Base-by-base conservation (phyloP, 2,329 filamentous ascomycete genomes). In the Didymella sp. region DNA sequence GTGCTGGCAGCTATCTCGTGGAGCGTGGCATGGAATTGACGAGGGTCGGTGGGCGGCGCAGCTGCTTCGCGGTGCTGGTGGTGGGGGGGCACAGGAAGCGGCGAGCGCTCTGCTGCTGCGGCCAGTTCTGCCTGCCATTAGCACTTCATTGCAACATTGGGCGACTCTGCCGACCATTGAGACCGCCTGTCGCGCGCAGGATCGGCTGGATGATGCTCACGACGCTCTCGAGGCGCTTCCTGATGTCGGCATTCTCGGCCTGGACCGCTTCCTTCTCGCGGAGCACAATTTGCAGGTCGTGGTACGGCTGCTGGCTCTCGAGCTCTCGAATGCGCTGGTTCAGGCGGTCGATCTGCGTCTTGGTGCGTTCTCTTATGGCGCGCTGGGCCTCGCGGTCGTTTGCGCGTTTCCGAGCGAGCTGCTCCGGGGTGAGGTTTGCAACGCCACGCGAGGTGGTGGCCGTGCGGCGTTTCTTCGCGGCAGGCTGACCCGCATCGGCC, bases 351-450 rank as follows among this genome's bases (percentile, higher is more conserved):
- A 95, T 95, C 74, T 90, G 89, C 56, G 87, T 85, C 77, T 89
- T 91, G 25, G 91, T 95, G 52, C 91, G 86, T 78, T 94, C 90
- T 38, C 91, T 84, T 58, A 96, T 95, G 35, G 90, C 91, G 45
- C 91, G 85, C 74, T 96, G 91, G 27, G 91, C 92, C 75, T 96
- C 91, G 56, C 91, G 87, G 73, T 96, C 91, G 84, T 96, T 96
- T 70, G 91, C 91, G 62, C 93, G 85, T 81, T 96, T 97, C 76
- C 92, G 90, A 27, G 89, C 91, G 57, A 96, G 85, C 77, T 96
- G 93, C 60, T 93, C 90, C 6, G 92, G 90, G 11, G 91, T 96
- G 72, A 96, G 83, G 70, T 90, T 94, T 62, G 92, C 91, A 53
- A 96, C 92, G 62, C 90, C 92, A 64, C 92, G 86, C 57, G 89